Base-by-base conservation (phyloP, 306 rosid species). In the Rosa lucieae region DNA sequence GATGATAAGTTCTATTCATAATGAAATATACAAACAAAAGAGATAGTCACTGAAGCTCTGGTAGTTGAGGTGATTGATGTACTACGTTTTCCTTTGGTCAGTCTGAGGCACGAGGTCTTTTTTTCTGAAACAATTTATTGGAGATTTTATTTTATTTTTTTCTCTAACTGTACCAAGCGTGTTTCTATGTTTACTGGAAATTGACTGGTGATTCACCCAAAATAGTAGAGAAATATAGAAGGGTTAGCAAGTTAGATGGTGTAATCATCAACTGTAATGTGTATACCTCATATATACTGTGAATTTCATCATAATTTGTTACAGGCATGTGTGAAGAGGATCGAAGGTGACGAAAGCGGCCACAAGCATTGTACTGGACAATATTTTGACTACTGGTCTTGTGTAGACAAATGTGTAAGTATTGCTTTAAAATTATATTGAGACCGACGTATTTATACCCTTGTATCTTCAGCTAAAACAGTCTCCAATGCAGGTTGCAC, bases 291-390 rank as follows among this genome's bases (percentile, higher is more conserved):
- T 62, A 4, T 61, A 10, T 61, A 13, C 37, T 5, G 42, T 17
- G 13, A 32, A 32, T 29, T 29, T 29, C 42, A 12, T 20, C 68
- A 12, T 62, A 62, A 10, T 46, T 75, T 90, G 74, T 63, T 47
- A 20, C 87, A 93, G 99, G 97, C 89, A 52, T 96, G 98, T 49
- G 83, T 91, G 69, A 90, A 96, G 85, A 93, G 99, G 86, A 87
- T 93, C 72, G 83, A 89, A 10, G 96, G 90, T 0, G 99, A 96
- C 80, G 96, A 88, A 29, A 67, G 88, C 20, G 98, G 98, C 78
- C 91, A 91, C 82, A 90, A 93, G 92, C 99, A 96, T 79, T 96
- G 98, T 85, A 96, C 98, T 26, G 98, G 99, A 84, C 99, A 96
- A 69, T 96, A 91, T 86, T 96, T 96, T 79, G 99, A 96, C 86